Percentiles rank a stretch among this genome's conserved stretches.
Evolutionary conservation across 2,329 filamentous ascomycete genomes (phyloP).

Genomic region (Neopestalotiopsis clavispora): DNA sequence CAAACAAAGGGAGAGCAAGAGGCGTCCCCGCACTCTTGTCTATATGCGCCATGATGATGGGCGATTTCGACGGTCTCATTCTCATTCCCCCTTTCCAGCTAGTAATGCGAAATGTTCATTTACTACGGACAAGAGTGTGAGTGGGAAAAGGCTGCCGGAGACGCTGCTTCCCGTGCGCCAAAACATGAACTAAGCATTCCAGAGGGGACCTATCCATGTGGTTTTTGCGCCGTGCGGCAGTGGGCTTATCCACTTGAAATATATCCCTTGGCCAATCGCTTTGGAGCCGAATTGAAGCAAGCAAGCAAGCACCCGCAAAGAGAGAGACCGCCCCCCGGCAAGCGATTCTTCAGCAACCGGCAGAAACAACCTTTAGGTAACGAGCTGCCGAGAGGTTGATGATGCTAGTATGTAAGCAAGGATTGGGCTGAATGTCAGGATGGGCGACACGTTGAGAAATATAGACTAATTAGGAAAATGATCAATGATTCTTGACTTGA

Average conservation of each 20-base stretch:
- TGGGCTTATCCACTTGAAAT: background rate
- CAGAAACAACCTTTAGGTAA: background rate
- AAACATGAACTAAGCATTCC: conserved; percentile 6
- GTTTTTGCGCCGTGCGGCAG: background rate
- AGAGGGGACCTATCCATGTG: background rate
- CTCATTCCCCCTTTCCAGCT: conserved; percentile 2
- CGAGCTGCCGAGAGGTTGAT: background rate
- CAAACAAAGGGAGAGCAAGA: background rate
- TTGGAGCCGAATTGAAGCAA: background rate
- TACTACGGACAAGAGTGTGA: background rate
- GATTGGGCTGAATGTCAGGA: background rate
- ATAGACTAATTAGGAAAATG: conserved; percentile 7
- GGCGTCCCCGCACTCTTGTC: background rate
- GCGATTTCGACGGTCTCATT: background rate
- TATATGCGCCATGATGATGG: background rate
- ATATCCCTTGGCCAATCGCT: background rate
- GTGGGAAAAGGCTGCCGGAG: conserved; percentile 2
- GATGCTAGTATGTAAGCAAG: background rate
- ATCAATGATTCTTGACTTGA: background rate
- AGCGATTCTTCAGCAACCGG: background rate
- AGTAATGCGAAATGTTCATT: background rate
- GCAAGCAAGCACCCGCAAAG: background rate
- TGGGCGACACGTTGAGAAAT: background rate
- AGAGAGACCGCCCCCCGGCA: background rate
- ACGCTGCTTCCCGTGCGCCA: conserved; percentile 16